phyloP scores from a whole-genome alignment of 139 green algal genomes.

The Micromonas commoda region DNA sequence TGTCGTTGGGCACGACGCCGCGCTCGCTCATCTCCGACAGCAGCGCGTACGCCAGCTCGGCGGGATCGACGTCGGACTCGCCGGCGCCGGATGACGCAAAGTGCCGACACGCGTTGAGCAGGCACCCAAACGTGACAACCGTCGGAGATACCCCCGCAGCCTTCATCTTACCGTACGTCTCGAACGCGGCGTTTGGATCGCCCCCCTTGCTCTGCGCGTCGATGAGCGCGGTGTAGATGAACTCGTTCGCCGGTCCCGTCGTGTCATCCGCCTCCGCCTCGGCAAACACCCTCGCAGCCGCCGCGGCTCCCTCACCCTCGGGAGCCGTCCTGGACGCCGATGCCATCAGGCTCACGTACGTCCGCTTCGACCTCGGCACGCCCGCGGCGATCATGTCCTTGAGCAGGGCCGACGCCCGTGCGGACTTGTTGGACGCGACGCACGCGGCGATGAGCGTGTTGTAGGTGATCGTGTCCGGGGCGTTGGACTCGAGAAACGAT shows the following conservation, averaged over 20 bases:
- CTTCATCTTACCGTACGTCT: background rate
- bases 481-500: background rate
- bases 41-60: slow-evolving; percentile 5
- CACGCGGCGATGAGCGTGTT: slow-evolving; percentile 9
- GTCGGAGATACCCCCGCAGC: background rate
- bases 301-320: background rate
- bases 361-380: background rate
- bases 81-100: background rate
- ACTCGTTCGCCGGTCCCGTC: background rate
- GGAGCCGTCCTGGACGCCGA: background rate
- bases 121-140: slow-evolving; percentile 10
- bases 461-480: slow-evolving; percentile 9
- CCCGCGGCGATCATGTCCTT: background rate
- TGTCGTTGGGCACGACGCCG: slow-evolving; percentile 11
- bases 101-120: background rate
- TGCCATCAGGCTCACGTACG: slow-evolving; percentile 11
- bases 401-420: background rate
- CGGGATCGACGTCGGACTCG: background rate
- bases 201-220: slow-evolving; percentile 10
- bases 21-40: background rate
- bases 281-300: background rate
- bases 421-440: background rate
- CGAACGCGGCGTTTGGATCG: background rate
- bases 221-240: slow-evolving; percentile 7
- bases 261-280: background rate